Percentiles rank a stretch among this genome's conserved stretches.
phyloP scores from a whole-genome alignment of 1,284 basidiomycete species.

The Fomes fomentarius region DNA sequence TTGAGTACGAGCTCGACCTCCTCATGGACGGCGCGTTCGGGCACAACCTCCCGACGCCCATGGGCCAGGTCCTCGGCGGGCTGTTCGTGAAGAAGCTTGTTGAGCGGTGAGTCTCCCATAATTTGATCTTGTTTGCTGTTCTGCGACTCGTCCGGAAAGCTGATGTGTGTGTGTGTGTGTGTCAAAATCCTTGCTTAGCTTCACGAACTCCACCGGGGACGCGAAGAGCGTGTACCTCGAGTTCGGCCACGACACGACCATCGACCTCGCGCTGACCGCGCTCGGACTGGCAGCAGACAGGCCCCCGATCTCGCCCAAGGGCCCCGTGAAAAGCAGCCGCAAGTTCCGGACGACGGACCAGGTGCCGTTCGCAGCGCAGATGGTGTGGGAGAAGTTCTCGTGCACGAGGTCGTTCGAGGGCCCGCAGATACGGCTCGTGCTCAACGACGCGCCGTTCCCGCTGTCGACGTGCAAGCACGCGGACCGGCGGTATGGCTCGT shows the following conservation, averaged over 20 bases:
- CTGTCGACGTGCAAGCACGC: slow-evolving; percentile 36
- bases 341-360: slow-evolving; percentile 46
- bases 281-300: slow-evolving; percentile 46
- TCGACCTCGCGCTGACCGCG: slow-evolving; percentile 47
- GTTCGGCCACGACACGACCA: slow-evolving; percentile 54
- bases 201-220: slow-evolving; percentile 40
- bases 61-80: slow-evolving; percentile 45
- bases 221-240: slow-evolving; percentile 44
- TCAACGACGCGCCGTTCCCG: slow-evolving; percentile 47
- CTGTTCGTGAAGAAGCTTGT: slow-evolving; percentile 47
- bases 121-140: background rate
- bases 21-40: slow-evolving; percentile 50
- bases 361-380: slow-evolving; percentile 48
- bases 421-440: slow-evolving; percentile 46
- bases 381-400: slow-evolving; percentile 49
- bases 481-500: slow-evolving; percentile 41
- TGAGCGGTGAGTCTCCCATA: slow-evolving; percentile 36
- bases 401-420: slow-evolving; percentile 40
- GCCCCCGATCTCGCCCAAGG: slow-evolving; percentile 34
- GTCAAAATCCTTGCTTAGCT: slow-evolving; percentile 27
- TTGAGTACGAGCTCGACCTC: slow-evolving; percentile 53
- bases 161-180: background rate
- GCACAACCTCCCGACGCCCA: slow-evolving; percentile 42
- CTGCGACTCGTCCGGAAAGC: background rate
- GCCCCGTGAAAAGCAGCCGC: slow-evolving; percentile 36